phyloP scores from a whole-genome alignment of 352 stramenopile species.

The Globisporangium irregulare region DNA sequence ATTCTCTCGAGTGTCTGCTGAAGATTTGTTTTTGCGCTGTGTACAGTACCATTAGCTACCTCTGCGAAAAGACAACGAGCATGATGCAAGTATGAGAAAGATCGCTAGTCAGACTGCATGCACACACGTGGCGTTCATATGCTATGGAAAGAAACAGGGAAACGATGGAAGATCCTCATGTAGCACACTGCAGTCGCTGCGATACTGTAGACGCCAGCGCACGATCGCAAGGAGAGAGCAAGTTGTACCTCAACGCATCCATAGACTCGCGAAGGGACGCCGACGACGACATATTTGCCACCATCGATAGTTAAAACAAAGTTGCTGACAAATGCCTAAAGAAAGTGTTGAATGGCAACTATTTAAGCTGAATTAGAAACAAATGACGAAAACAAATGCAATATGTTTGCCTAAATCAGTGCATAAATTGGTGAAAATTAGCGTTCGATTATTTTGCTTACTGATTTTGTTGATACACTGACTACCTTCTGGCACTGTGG shows the following conservation, averaged over 20 bases:
- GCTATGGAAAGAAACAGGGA: background rate
- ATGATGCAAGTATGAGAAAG: background rate
- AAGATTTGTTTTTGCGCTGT: background rate
- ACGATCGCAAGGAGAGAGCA: background rate
- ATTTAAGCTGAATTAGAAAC: background rate
- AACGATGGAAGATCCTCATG: slow-evolving; percentile 5
- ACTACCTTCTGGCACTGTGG: background rate
- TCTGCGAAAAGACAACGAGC: slow-evolving; percentile 6
- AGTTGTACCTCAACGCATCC: background rate
- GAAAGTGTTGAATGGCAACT: background rate
- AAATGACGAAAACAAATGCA: background rate
- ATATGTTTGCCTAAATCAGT: background rate
- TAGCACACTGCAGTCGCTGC: background rate
- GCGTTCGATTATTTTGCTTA: no score
- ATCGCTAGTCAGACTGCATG: background rate
- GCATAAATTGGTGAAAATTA: background rate
- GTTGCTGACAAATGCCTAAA: background rate
- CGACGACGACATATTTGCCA: background rate
- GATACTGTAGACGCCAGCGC: slow-evolving; percentile 12
- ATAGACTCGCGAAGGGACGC: slow-evolving; percentile 5
- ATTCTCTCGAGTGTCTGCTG: slow-evolving; percentile 1
- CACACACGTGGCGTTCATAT: background rate
- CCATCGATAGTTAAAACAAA: background rate
- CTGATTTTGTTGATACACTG: no score
- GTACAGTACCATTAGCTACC: background rate